Evolutionary conservation across 192 early-diverging fungal species (phyloP), one percentile per base, ranked within the genome.

Genomic region (Backusella sp.): DNA sequence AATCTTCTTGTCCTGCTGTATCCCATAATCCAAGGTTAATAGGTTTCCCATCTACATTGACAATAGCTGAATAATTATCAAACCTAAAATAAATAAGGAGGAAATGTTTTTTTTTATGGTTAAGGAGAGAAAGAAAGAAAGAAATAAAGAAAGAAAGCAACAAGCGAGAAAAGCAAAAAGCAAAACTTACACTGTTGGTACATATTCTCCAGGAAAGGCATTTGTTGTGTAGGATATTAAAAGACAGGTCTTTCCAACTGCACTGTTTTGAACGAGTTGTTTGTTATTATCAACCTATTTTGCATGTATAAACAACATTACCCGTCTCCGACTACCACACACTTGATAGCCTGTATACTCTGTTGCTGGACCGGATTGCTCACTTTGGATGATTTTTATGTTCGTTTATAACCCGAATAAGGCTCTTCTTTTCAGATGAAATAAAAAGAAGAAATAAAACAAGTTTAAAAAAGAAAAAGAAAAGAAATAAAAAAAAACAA

Each of bases 161-260:
- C 37, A 11, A 39, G 37, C 11, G 9, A 39, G 37, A 39, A 39
- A 39, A 11, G 11, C 37, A 39, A 3, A 12, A 3, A 39, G 37
- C 19, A 30, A 14, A 17, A 26, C 44, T 89, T 95, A 98, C 96
- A 99, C 98, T 72, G 98, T 99, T 70, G 98, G 98, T 82, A 99
- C 97, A 82, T 99, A 99, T 89, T 99, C 98, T 68, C 98, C 98
- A n/a, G 98, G 98, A 86, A 99, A 99, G 36, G 98, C 98, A 88
- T 99, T 99, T 76, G 98, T 99, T 19, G 98, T 99, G 88, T 99
- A 99, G 85, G 90, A 92, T 85, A 99, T 99, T 73, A 99, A 85
- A 46, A 97, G 91, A 83, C 97, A 99, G 52, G 97, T 99, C 86
- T 99, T 98, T 77, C 93, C 93, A 72, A 95, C 94, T 53, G 95